phyloP scores from a whole-genome alignment of 2,329 filamentous ascomycete species.

The Pezicula carpinea region DNA sequence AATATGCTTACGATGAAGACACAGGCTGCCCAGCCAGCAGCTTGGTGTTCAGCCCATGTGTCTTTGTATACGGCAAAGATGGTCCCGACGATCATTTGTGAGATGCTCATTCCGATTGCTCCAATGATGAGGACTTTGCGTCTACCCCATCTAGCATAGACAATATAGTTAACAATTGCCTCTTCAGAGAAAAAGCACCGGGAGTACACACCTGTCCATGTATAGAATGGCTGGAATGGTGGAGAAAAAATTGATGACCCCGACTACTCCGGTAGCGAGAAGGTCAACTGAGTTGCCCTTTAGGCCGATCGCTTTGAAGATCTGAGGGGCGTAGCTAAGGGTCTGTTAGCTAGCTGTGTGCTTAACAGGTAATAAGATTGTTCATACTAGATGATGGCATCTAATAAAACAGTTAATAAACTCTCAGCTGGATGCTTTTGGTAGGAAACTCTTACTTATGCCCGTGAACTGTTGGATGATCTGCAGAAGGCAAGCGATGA shows the following conservation, averaged over 20 bases:
- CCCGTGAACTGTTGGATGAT: conserved; percentile 46
- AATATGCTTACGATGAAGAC: too few relatives aligned
- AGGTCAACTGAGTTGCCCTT: conserved; percentile 43
- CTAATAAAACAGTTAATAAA: conserved; percentile 20
- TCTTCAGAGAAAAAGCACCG: too few relatives aligned
- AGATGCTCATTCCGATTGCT: conserved; percentile 57
- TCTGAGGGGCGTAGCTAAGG: conserved; percentile 39
- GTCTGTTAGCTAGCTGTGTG: too few relatives aligned
- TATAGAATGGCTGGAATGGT: conserved; percentile 61
- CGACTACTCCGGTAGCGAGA: conserved; percentile 64
- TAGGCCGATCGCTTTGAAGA: conserved; percentile 47
- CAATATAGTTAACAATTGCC: not conserved
- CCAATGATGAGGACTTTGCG: conserved; percentile 57
- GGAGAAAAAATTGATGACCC: conserved; percentile 61
- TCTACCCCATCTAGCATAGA: conserved; percentile 52
- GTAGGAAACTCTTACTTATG: conserved; percentile 24
- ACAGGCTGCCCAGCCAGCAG: conserved; percentile 35
- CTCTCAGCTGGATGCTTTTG: too few relatives aligned
- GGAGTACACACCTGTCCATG: conserved; percentile 29
- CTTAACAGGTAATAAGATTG: too few relatives aligned
- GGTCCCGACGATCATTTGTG: conserved; percentile 60
- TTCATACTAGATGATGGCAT: conserved; percentile 41
- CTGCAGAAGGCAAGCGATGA: conserved; percentile 39
- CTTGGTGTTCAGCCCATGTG: conserved; percentile 31
- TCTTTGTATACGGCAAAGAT: conserved; percentile 49